Evolutionary conservation across 805 yeast species (phyloP).

Genomic region (Komagataella populi): DNA sequence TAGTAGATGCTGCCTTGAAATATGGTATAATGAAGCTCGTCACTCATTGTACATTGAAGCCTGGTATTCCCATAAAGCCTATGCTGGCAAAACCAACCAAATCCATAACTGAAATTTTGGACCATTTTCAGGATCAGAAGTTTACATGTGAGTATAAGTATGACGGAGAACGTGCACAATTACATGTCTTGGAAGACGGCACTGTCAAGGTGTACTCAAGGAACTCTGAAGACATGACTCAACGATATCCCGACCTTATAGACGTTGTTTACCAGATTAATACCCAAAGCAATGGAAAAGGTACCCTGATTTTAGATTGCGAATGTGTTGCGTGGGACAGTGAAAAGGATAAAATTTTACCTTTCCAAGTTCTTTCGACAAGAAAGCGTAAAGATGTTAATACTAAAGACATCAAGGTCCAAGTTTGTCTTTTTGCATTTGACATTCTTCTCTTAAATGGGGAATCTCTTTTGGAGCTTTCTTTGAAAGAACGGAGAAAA

Average conservation of each 20-base stretch:
- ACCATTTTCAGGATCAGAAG: constrained; percentile 69
- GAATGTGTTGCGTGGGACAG: constrained; percentile 98
- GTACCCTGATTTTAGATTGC: constrained; percentile 73
- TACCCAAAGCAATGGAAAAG: constrained; percentile 17
- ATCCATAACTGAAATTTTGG: constrained; percentile 81
- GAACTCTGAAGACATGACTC: constrained; percentile 95
- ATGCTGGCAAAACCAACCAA: constrained; percentile 98
- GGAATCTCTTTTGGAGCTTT: constrained; percentile 48
- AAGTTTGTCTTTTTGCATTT: constrained; percentile 86
- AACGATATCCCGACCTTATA: constrained; percentile 83
- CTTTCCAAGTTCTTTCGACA: constrained; percentile 87
- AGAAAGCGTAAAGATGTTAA: constrained; percentile 91
- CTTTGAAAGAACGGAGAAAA: constrained; percentile 60
- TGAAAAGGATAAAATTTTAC: constrained; percentile 63
- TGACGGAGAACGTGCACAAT: constrained; percentile 96
- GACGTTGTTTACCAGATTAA: constrained; percentile 42
- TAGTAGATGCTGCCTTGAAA: constrained; percentile 52
- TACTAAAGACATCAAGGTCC: constrained; percentile 75
- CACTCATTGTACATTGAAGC: constrained; percentile 61
- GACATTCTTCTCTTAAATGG: constrained; percentile 72
- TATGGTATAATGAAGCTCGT: constrained; percentile 55
- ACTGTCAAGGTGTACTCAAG: constrained; percentile 72
- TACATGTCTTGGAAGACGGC: constrained; percentile 60
- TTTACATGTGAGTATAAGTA: constrained; percentile 96
- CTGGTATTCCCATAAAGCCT: constrained; percentile 93